phyloP scores from a whole-genome alignment of 225 moss, liverwort and hornwort genomes.

The Bryoerythrophyllum caledonicum region DNA sequence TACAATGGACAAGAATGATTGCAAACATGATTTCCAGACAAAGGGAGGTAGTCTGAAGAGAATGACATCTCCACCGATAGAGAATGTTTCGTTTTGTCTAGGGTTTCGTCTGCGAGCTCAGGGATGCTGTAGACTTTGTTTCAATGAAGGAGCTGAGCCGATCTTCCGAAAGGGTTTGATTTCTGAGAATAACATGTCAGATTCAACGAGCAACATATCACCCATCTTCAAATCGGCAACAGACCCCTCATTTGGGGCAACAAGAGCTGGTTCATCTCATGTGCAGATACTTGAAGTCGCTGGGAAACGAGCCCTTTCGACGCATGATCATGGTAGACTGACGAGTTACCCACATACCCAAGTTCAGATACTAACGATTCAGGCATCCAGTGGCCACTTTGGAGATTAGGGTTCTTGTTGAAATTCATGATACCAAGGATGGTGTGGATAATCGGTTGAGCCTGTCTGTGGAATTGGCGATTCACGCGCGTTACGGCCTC shows the following conservation, averaged over 20 bases:
- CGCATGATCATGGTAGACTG: background rate
- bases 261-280: background rate
- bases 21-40: background rate
- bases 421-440: no score
- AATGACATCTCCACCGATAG: background rate
- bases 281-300: background rate
- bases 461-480: constrained; percentile 46
- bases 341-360: no score
- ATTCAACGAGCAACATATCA: background rate
- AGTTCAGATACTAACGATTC: no score
- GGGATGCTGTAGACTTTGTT: background rate
- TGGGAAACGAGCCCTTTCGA: no score
- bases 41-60: no score
- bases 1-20: background rate
- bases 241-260: background rate
- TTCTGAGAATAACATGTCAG: background rate
- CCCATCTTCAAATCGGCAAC: background rate
- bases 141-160: background rate
- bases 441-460: constrained; percentile 20
- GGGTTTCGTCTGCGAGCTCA: no score
- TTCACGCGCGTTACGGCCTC: background rate
- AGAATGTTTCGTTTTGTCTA: no score
- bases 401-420: no score
- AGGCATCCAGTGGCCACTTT: no score
- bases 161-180: background rate